A percentile compares a stretch with the other conserved stretches of the same genome.
Conservation (phyloP, 331 rosid genomes). For the Acacia pycnantha region DNA sequence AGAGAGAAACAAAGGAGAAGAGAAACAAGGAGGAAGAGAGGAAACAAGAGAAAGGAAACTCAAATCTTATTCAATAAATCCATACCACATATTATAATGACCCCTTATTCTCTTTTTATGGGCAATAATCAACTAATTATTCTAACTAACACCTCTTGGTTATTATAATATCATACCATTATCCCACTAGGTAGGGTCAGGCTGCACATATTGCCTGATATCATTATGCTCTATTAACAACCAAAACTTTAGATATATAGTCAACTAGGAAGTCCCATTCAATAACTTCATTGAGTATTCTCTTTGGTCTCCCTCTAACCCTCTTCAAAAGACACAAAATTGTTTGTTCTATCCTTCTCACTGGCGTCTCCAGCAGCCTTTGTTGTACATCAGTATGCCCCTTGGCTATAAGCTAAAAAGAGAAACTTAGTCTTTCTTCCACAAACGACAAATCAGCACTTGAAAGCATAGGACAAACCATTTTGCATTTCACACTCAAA, state of each 20-base stretch:
- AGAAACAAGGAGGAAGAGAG: too few species aligned
- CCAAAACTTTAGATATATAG: not conserved
- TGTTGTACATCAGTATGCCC: not conserved
- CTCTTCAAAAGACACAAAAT: not conserved
- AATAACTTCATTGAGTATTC: not conserved
- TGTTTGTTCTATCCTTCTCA: not conserved
- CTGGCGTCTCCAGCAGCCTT: not conserved
- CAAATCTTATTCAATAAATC: too few species aligned
- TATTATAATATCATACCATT: too few species aligned
- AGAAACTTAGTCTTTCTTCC: constrained; percentile 1
- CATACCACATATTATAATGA: too few species aligned
- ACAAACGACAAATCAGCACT: constrained; percentile 17
- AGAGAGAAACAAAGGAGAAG: too few species aligned
- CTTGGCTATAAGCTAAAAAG: not conserved
- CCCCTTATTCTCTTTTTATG: too few species aligned
- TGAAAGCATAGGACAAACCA: not conserved
- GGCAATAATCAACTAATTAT: too few species aligned
- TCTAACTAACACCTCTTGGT: too few species aligned
- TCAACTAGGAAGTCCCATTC: not conserved
- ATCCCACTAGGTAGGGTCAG: not conserved
- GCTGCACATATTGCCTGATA: not conserved
- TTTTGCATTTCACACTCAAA: not conserved
- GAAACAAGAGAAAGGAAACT: too few species aligned
- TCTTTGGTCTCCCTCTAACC: not conserved
- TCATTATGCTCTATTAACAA: not conserved